Conservation (phyloP, 192 early-diverging fungal genomes). For the Gigaspora rosea region DNA sequence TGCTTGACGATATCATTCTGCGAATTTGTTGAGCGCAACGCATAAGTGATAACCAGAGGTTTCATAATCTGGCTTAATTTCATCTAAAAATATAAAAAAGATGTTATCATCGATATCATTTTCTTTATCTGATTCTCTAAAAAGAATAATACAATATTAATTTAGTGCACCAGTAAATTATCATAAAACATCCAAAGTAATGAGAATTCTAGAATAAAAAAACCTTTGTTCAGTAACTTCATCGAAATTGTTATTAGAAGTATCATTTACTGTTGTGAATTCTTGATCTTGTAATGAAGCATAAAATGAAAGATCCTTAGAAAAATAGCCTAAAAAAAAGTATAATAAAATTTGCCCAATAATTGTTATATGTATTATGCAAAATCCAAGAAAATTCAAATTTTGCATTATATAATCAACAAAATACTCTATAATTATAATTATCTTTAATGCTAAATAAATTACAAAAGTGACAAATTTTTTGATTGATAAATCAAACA, state of each 20-base stretch:
- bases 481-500: background rate
- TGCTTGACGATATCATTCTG: constrained; percentile 9
- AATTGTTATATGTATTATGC: no score
- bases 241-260: constrained; percentile 6
- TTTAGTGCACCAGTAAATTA: no score
- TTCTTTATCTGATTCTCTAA: background rate
- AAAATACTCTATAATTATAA: no score
- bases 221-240: constrained; percentile 6
- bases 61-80: constrained; percentile 6
- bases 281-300: constrained; percentile 5
- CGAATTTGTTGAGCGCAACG: background rate
- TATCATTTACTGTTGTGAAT: background rate
- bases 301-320: constrained; percentile 9
- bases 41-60: background rate
- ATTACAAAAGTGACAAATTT: no score
- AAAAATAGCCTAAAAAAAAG: constrained; percentile 9
- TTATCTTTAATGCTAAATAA: no score
- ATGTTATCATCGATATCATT: background rate
- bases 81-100: constrained; percentile 13
- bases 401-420: no score
- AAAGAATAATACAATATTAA: no score
- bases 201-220: background rate
- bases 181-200: no score
- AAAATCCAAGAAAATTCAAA: no score
- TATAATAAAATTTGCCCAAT: background rate